Evolutionary conservation across 148 eudicot genomes (phyloP).

Genomic region (Dianthus caryophyllus): DNA sequence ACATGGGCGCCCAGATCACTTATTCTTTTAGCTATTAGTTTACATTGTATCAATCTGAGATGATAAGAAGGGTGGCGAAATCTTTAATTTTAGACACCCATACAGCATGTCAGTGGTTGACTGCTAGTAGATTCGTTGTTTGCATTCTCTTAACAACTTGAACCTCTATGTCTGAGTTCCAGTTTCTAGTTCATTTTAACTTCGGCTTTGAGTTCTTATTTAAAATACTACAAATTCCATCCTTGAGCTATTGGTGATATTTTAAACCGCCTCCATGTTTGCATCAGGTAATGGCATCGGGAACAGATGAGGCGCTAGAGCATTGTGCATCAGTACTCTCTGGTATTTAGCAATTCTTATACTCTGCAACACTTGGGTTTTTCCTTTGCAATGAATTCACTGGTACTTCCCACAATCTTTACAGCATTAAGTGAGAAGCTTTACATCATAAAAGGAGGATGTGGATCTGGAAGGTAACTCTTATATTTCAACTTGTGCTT

Average conservation of each 20-base stretch:
- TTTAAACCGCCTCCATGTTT: slow-evolving; percentile 4
- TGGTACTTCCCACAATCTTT: slow-evolving; percentile 20
- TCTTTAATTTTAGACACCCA: no score
- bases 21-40: no score
- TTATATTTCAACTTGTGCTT: slow-evolving; percentile 1
- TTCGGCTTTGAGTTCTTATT: not conserved
- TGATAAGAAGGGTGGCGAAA: no score
- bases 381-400: slow-evolving; percentile 10
- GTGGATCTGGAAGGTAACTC: slow-evolving; percentile 96
- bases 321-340: slow-evolving; percentile 75
- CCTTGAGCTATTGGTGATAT: not conserved
- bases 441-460: slow-evolving; percentile 86
- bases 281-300: slow-evolving; percentile 88
- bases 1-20: no score
- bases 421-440: slow-evolving; percentile 96
- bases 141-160: no score
- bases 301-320: slow-evolving; percentile 75
- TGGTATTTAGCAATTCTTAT: slow-evolving; percentile 36
- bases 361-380: not conserved
- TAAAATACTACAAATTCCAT: not conserved
- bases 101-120: no score
- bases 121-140: no score
- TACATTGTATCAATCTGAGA: no score
- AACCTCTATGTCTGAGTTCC: no score
- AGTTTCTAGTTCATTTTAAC: not conserved